These are phyloP conservation scores for Yarrowia hollandica DNA, from an alignment of 805 yeast genomes.

Conservation along the genomic window DNA sequence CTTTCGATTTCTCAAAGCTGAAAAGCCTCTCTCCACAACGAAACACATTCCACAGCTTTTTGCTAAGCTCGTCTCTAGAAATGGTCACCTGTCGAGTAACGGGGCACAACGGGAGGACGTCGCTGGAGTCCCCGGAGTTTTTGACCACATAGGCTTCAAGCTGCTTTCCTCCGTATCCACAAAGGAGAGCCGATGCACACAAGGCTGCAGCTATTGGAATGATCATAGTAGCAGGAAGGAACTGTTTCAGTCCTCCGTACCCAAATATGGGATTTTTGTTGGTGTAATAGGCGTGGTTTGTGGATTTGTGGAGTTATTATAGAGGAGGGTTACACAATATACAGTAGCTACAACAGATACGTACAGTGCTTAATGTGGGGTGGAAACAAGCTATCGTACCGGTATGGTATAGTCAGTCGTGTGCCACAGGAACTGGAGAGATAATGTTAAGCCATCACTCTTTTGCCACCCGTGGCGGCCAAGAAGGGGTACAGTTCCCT, in stretches of 20 bases:
- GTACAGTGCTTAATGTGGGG: too few relatives aligned
- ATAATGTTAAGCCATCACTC: too few relatives aligned
- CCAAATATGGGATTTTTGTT: too few relatives aligned
- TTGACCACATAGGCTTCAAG: conserved; percentile 20
- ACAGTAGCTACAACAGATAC: too few relatives aligned
- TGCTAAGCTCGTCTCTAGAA: not conserved
- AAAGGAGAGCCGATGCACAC: conserved; percentile 8
- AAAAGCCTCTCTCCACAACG: not conserved
- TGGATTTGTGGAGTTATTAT: too few relatives aligned
- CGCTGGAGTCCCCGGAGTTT: conserved; percentile 25
- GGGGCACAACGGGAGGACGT: conserved; percentile 23
- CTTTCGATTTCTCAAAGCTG: not conserved
- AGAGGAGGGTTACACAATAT: too few relatives aligned
- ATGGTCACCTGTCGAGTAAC: not conserved
- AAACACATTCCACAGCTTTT: conserved; percentile 9
- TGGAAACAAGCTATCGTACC: too few relatives aligned
- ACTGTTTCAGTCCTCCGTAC: not conserved
- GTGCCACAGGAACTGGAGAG: too few relatives aligned
- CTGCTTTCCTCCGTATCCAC: conserved; percentile 22
- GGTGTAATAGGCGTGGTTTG: too few relatives aligned
- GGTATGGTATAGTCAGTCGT: too few relatives aligned
- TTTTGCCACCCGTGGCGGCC: too few relatives aligned
- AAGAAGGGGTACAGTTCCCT: too few relatives aligned
- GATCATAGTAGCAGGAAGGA: conserved; percentile 15
- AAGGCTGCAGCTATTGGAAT: conserved; percentile 14